Evolutionary conservation across 225 moss, liverwort and hornwort species (phyloP).

Genomic region (Sphagnum tenellum): DNA sequence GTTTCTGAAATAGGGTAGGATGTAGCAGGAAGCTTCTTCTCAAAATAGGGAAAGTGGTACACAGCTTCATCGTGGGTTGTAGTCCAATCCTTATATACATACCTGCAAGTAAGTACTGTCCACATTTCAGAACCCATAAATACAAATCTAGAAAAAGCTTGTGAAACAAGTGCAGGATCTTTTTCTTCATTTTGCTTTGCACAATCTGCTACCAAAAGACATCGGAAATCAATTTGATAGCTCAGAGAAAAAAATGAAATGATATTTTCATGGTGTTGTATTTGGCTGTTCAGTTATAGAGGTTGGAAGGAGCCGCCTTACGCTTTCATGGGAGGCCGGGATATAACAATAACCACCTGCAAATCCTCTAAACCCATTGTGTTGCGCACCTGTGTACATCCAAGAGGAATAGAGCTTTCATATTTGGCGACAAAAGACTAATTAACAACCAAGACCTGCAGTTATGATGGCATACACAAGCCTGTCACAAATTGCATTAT

Average conservation of each 20-base stretch:
- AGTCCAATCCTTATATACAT: slow-evolving; percentile 34
- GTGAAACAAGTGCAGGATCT: neutral
- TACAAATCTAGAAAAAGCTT: neutral
- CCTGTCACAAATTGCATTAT: no score
- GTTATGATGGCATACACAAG: neutral
- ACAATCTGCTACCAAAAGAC: neutral
- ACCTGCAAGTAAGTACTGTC: slow-evolving; percentile 17
- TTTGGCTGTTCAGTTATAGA: neutral
- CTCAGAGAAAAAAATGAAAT: neutral
- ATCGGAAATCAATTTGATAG: neutral
- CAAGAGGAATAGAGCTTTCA: slow-evolving; percentile 3
- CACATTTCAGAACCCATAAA: neutral
- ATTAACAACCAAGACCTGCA: neutral
- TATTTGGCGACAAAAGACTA: neutral
- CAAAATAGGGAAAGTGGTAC: slow-evolving; percentile 9
- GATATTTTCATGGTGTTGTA: no score
- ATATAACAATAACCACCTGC: slow-evolving; percentile 51
- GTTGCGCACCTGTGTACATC: slow-evolving; percentile 35
- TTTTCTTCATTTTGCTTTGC: neutral
- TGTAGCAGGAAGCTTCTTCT: slow-evolving; percentile 20
- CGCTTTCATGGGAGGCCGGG: slow-evolving; percentile 54
- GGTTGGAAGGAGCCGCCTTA: slow-evolving; percentile 6
- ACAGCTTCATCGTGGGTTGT: slow-evolving; percentile 24
- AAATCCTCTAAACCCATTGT: slow-evolving; percentile 32
- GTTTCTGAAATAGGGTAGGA: slow-evolving; percentile 11